These are phyloP conservation scores for Eleusine coracana DNA, from an alignment of 176 grass and related monocot species.

Conservation along the genomic window DNA sequence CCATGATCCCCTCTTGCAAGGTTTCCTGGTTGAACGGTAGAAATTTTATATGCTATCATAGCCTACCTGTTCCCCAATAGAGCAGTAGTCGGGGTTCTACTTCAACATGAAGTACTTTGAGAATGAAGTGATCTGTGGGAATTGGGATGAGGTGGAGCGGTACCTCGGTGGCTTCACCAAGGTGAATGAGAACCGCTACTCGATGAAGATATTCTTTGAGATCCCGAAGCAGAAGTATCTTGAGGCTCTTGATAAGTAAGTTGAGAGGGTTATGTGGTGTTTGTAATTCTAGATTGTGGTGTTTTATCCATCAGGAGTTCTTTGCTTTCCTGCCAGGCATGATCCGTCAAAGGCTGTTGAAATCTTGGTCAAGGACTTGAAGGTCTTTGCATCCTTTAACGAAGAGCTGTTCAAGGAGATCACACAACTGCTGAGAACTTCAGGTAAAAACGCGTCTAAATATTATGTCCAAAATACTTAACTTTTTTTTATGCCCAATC, in stretches of 20 bases:
- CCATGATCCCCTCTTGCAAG: too few relatives aligned
- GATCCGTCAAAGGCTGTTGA: slow-evolving; percentile 96
- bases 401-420: slow-evolving; percentile 99
- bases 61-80: too few relatives aligned
- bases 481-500: too few relatives aligned
- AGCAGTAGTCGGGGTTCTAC: slow-evolving; percentile 88
- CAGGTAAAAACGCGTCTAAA: slow-evolving; percentile 54
- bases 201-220: slow-evolving; percentile 94
- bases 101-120: slow-evolving; percentile 97
- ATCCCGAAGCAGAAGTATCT: slow-evolving; percentile 95
- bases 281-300: slow-evolving; percentile 9
- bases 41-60: too few relatives aligned
- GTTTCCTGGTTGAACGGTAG: too few relatives aligned
- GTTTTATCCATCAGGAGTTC: neutral
- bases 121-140: slow-evolving; percentile 77
- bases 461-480: too few relatives aligned
- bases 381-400: slow-evolving; percentile 96
- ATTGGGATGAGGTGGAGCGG: slow-evolving; percentile 87
- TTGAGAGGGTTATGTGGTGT: neutral
- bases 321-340: slow-evolving; percentile 61
- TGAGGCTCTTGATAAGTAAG: slow-evolving; percentile 87
- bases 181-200: slow-evolving; percentile 80
- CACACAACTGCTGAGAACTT: slow-evolving; percentile 95
- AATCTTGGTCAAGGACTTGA: slow-evolving; percentile 97
- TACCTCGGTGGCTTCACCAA: slow-evolving; percentile 90